Base-by-base conservation (phyloP, 805 yeast species). In the Zygosaccharomyces bailii region DNA sequence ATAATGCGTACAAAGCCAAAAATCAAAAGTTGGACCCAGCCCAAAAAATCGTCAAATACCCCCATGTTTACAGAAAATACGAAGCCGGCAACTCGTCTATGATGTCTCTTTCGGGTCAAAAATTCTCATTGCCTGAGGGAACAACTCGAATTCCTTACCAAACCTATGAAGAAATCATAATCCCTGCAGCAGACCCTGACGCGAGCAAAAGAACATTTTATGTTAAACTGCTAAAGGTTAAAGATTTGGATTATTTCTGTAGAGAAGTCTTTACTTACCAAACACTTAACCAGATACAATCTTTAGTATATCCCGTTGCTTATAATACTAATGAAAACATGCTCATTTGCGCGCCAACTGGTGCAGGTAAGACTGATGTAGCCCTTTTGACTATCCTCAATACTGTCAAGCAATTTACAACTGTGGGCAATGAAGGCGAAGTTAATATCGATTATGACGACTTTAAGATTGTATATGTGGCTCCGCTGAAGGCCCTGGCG, bases 291-390 rank as follows among this genome's bases (percentile, higher is more conserved):
- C 77, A 85, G 53, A 85, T 93, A 76, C 99, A 91, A 66, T 84
- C 96, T 13, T 71, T 93, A 49, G 95, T 91, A 1, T 93, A 74
- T 54, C 96, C 96, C 0, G 87, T 90, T 10, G 98, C 96, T 0
- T 93, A 91, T 62, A 80, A 84, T 44, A 84, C 97, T 4, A 89
- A 86, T 63, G 97, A 91, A 57, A 91, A 91, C 59, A 86, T 93
- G 96, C 70, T 90, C 40, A 88, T 90, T 4, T 90, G 97, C 78
- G 96, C 97, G 0, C 97, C 97, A 1, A 90, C 97, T 0, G 97
- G 97, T 74, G 96, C 97, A 4, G 97, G 97, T 76, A 90, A 90
- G 61, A 90, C 97, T 0, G 96, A 90, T 64, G 91, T 90, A 20
- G 97, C 97, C 0, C 66, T 90, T 46, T 68, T 90, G 30, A 72